Percentiles rank a stretch among this genome's conserved stretches.
phyloP scores from a whole-genome alignment of 1,284 basidiomycete genomes.

The Pseudozyma sp. region DNA sequence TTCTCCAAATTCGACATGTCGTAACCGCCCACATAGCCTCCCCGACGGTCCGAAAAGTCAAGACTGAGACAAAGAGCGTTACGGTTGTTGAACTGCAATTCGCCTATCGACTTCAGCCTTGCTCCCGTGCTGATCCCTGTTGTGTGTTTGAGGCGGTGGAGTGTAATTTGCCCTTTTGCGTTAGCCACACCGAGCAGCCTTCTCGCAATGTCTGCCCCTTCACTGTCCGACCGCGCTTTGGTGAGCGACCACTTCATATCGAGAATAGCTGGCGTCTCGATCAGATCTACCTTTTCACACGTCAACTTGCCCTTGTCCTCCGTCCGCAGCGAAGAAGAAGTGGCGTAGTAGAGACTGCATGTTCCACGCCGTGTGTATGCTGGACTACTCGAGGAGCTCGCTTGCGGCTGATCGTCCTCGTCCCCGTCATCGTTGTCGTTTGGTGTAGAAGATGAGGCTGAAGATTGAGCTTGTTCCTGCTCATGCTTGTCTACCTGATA shows the following conservation, averaged over 20 bases:
- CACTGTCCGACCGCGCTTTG: slow-evolving; percentile 46
- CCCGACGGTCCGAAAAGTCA: slow-evolving; percentile 62
- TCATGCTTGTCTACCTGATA: slow-evolving; percentile 67
- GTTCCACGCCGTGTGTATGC: slow-evolving; percentile 59
- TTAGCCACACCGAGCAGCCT: slow-evolving; percentile 55
- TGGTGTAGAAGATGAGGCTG: slow-evolving; percentile 11
- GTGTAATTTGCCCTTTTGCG: slow-evolving; percentile 45
- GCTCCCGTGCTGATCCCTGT: background rate
- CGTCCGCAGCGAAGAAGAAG: background rate
- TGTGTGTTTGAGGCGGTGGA: slow-evolving; percentile 29
- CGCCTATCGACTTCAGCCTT: slow-evolving; percentile 18
- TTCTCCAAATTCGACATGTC: background rate
- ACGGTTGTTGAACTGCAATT: slow-evolving; percentile 55
- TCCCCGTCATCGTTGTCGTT: slow-evolving; percentile 7
- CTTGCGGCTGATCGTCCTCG: slow-evolving; percentile 11
- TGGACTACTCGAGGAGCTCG: slow-evolving; percentile 22
- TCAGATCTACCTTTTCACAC: slow-evolving; percentile 24
- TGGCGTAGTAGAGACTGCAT: slow-evolving; percentile 38
- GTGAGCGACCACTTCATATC: slow-evolving; percentile 66
- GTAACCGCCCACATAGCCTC: slow-evolving; percentile 26
- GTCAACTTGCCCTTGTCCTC: slow-evolving; percentile 14
- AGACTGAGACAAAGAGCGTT: slow-evolving; percentile 63
- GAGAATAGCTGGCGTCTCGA: slow-evolving; percentile 61
- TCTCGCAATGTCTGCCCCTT: background rate
- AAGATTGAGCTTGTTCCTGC: slow-evolving; percentile 23